Evolutionary conservation across 192 early-diverging fungal species (phyloP).

Genomic region (Tieghemiomyces parasiticus): DNA sequence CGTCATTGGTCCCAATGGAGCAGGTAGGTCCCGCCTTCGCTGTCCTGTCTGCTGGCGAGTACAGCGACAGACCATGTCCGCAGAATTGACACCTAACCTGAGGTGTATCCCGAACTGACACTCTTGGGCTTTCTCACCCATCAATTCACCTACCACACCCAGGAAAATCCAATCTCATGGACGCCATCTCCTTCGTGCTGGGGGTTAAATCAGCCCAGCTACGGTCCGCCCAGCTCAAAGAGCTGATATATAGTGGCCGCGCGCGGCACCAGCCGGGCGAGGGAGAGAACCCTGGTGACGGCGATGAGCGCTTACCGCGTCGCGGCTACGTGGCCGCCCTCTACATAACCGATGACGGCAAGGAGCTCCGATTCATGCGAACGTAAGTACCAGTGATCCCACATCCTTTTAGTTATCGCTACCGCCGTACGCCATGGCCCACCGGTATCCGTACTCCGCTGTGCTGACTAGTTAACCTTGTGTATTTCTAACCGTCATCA

Average conservation of each 20-base stretch:
- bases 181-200: slow-evolving; percentile 96
- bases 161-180: slow-evolving; percentile 99
- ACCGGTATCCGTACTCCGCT: no score
- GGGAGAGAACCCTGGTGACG: slow-evolving; percentile 27
- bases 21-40: slow-evolving; percentile 35
- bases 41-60: background rate
- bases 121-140: background rate
- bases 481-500: no score
- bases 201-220: slow-evolving; percentile 87
- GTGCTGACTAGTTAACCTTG: no score
- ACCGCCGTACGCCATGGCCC: no score
- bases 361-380: slow-evolving; percentile 54
- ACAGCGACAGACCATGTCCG: background rate
- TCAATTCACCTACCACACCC: background rate
- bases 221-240: slow-evolving; percentile 73
- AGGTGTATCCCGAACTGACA: background rate
- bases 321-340: slow-evolving; percentile 70
- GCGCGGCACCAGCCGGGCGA: slow-evolving; percentile 23
- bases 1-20: slow-evolving; percentile 94
- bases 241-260: slow-evolving; percentile 76
- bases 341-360: slow-evolving; percentile 50
- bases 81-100: background rate
- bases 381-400: slow-evolving; percentile 24
- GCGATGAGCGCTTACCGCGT: slow-evolving; percentile 19
- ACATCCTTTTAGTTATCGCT: background rate